Conservation (phyloP, 2,329 filamentous ascomycete genomes). For the Beauveria australis region DNA sequence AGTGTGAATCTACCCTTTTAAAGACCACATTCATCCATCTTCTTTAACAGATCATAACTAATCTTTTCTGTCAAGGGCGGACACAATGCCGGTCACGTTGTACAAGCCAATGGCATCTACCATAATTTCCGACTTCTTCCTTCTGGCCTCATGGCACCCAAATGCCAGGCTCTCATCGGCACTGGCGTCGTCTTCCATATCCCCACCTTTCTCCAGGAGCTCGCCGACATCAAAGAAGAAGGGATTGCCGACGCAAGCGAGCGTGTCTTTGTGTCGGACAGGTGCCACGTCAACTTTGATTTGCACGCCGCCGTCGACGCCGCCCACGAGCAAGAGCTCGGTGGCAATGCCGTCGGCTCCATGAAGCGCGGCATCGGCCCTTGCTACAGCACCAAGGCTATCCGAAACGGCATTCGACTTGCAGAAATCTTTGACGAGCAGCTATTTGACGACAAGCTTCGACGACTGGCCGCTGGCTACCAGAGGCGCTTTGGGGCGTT, state of each 20-base stretch:
- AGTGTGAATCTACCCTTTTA: too few species aligned
- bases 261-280: slow-evolving; percentile 51
- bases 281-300: slow-evolving; percentile 54
- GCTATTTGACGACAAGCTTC: slow-evolving; percentile 55
- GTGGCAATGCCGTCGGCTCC: slow-evolving; percentile 20
- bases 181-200: slow-evolving; percentile 3
- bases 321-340: slow-evolving; percentile 46
- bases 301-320: slow-evolving; percentile 60
- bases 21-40: neutral
- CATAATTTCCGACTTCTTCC: slow-evolving; percentile 4
- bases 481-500: slow-evolving; percentile 52
- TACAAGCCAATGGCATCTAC: slow-evolving; percentile 6
- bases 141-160: slow-evolving; percentile 1
- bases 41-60: neutral
- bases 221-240: slow-evolving; percentile 27
- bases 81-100: slow-evolving; percentile 1
- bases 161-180: slow-evolving; percentile 2
- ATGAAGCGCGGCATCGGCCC: slow-evolving; percentile 19
- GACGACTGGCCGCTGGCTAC: slow-evolving; percentile 51
- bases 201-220: slow-evolving; percentile 19
- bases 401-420: slow-evolving; percentile 55
- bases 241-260: slow-evolving; percentile 26
- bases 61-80: neutral
- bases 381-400: slow-evolving; percentile 16
- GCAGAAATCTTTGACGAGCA: slow-evolving; percentile 58